phyloP scores from a whole-genome alignment of 2,329 filamentous ascomycete species.

The Phyllosticta citriasiana region DNA sequence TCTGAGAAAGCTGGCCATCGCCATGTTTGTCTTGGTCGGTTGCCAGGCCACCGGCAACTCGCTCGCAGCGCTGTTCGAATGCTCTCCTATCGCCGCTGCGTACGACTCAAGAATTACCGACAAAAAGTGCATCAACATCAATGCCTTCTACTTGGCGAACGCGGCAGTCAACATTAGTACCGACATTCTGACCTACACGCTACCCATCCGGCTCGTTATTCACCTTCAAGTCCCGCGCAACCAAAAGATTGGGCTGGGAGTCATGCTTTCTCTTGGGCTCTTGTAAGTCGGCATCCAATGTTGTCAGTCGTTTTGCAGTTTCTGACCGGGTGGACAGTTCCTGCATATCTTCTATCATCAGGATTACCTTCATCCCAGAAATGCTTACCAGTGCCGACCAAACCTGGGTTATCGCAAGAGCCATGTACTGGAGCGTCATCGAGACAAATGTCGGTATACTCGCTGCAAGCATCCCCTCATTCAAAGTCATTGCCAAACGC shows the following conservation, averaged over 20 bases:
- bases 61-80: conserved; percentile 16
- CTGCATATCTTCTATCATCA: conserved; percentile 10
- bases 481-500: conserved; percentile 11
- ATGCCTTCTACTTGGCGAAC: conserved; percentile 19
- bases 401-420: conserved; percentile 8
- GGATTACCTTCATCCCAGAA: conserved; percentile 8
- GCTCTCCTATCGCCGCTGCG: conserved; percentile 16
- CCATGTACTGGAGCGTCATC: conserved; percentile 11
- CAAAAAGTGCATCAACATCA: conserved; percentile 16
- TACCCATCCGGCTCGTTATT: conserved; percentile 16
- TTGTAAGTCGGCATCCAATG: conserved; percentile 13
- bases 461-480: conserved; percentile 10
- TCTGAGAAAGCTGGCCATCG: conserved; percentile 26
- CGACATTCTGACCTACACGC: conserved; percentile 17
- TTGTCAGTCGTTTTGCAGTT: not conserved
- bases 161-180: conserved; percentile 17
- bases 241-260: conserved; percentile 15
- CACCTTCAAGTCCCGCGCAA: conserved; percentile 14
- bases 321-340: conserved; percentile 1
- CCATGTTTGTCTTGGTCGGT: conserved; percentile 33
- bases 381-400: conserved; percentile 6
- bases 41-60: conserved; percentile 19
- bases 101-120: conserved; percentile 16
- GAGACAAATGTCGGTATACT: conserved; percentile 10
- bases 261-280: conserved; percentile 16